Evolutionary conservation across 2,329 filamentous ascomycete genomes (phyloP).

Genomic region (Trichothecium roseum): DNA sequence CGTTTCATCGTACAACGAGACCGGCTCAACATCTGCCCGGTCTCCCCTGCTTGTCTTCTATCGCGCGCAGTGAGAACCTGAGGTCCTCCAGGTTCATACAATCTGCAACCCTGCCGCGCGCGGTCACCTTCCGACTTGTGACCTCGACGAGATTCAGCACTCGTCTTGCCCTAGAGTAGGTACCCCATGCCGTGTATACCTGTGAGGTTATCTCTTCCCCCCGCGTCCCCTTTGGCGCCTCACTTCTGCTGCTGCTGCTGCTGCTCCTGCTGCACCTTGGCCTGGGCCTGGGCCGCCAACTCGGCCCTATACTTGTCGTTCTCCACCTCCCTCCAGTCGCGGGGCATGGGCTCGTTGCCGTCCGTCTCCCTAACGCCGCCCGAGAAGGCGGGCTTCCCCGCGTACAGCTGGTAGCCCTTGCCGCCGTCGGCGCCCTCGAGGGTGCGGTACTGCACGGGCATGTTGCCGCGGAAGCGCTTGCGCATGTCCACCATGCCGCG

Average conservation of each 20-base stretch:
- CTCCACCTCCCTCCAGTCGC: conserved; percentile 55
- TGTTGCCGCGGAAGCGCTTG: conserved; percentile 92
- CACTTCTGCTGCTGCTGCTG: conserved; percentile 6
- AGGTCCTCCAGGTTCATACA: too few relatives aligned
- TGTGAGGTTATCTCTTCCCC: too few relatives aligned
- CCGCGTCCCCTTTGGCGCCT: too few relatives aligned
- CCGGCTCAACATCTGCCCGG: too few relatives aligned
- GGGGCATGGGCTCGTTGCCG: conserved; percentile 52
- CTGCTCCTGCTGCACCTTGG: conserved; percentile 14
- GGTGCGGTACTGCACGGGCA: conserved; percentile 60
- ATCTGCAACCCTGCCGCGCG: too few relatives aligned
- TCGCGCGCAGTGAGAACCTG: too few relatives aligned
- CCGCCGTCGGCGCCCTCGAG: conserved; percentile 47
- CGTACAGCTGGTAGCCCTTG: conserved; percentile 64
- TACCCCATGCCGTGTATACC: too few relatives aligned
- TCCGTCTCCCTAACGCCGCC: conserved; percentile 54
- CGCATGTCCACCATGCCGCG: conserved; percentile 97
- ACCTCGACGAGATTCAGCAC: too few relatives aligned
- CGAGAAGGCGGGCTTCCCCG: conserved; percentile 60
- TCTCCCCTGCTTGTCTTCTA: too few relatives aligned
- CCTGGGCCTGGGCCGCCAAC: conserved; percentile 10
- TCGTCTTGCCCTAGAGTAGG: too few relatives aligned
- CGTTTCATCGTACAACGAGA: too few relatives aligned
- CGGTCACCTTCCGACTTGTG: too few relatives aligned
- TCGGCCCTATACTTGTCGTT: conserved; percentile 45